A percentile compares a stretch with the other conserved stretches of the same genome.
Conservation (phyloP, 2,329 filamentous ascomycete species). For the Ilyonectria sp. region DNA sequence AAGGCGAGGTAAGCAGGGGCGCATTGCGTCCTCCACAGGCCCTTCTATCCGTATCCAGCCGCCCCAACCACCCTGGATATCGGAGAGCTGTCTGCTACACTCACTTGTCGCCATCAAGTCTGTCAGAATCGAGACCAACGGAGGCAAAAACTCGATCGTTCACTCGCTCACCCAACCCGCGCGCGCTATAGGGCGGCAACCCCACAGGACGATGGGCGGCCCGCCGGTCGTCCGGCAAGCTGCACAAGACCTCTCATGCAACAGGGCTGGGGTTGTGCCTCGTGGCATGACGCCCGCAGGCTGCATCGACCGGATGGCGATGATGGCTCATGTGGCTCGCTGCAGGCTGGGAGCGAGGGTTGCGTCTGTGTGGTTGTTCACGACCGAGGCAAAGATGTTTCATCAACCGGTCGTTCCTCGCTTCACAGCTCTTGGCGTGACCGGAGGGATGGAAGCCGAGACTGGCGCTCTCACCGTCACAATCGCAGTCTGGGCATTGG, state of each 20-base stretch:
- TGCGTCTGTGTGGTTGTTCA: conserved; percentile 20
- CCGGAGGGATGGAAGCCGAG: conserved; percentile 39
- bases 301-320: conserved; percentile 5
- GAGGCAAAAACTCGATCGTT: conserved; percentile 1
- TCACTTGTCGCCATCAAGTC: neutral
- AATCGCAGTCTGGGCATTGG: conserved; percentile 7
- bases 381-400: conserved; percentile 36
- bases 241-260: conserved; percentile 25
- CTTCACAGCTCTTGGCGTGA: conserved; percentile 41
- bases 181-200: conserved; percentile 23
- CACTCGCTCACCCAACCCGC: conserved; percentile 14
- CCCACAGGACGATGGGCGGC: conserved; percentile 27
- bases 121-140: neutral
- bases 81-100: neutral
- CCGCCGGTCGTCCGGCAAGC: conserved; percentile 28
- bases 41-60: neutral
- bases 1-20: neutral
- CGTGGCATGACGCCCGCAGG: conserved; percentile 30
- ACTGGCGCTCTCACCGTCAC: conserved; percentile 24
- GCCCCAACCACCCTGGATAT: neutral
- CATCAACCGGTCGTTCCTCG: conserved; percentile 38
- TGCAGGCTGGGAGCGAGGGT: conserved; percentile 10
- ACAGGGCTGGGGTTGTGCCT: conserved; percentile 17
- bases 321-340: conserved; percentile 13
- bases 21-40: conserved; percentile 4